phyloP scores from a whole-genome alignment of 2,329 filamentous ascomycete genomes.

The Cladosporium austrohemisphaericum region DNA sequence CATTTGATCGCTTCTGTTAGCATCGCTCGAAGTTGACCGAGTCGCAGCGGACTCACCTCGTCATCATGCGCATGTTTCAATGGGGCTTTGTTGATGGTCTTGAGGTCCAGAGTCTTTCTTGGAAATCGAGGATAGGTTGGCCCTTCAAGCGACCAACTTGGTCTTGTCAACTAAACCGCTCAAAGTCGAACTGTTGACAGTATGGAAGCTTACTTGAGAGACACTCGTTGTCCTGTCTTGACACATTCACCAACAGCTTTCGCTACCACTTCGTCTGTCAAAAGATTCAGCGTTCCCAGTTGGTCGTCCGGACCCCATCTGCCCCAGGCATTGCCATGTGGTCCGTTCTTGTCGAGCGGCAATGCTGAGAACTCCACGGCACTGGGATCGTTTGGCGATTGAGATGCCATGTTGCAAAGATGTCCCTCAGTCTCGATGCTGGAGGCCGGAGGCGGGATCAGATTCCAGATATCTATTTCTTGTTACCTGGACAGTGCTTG shows the following conservation, averaged over 20 bases:
- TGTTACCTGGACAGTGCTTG: no score
- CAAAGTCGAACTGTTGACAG: not conserved
- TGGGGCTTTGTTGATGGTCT: conserved; percentile 2
- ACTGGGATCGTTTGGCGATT: not conserved
- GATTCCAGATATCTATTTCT: no score
- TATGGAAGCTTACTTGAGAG: not conserved
- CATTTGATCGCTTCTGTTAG: no score
- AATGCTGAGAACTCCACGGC: conserved; percentile 25
- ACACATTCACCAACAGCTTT: conserved; percentile 37
- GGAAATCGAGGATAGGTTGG: conserved; percentile 1
- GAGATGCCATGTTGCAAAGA: not conserved
- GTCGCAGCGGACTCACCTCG: no score
- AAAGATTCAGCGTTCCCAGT: conserved; percentile 58
- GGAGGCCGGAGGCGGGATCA: no score
- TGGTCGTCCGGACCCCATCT: conserved; percentile 49
- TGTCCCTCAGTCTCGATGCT: no score
- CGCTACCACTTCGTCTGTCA: conserved; percentile 46
- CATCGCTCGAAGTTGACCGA: no score
- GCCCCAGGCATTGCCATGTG: conserved; percentile 41
- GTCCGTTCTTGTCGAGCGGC: conserved; percentile 46
- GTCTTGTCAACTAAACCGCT: not conserved
- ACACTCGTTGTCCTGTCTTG: not conserved
- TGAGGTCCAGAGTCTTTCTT: not conserved
- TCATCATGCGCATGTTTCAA: conserved; percentile 1
- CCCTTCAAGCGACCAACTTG: not conserved